These are phyloP conservation scores for Arctium minus DNA, from an alignment of 129 eudicot genomes.

Conservation along the genomic window DNA sequence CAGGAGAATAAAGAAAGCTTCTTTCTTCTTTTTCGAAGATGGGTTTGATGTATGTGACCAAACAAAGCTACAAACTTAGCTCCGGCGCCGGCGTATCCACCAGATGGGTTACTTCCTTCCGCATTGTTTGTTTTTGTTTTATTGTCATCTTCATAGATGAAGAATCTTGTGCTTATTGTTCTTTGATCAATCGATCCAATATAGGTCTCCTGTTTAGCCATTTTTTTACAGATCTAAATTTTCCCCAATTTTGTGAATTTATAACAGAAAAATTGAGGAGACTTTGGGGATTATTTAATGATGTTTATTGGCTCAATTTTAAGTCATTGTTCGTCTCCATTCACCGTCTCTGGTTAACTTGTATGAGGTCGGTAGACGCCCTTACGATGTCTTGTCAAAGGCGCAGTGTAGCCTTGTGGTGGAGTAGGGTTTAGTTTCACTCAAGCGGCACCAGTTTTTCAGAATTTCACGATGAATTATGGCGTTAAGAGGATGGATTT, in stretches of 20 bases:
- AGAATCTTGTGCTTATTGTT: too few relatives aligned
- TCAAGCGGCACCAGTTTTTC: conserved; percentile 25
- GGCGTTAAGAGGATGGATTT: conserved; percentile 36
- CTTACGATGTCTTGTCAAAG: conserved; percentile 67
- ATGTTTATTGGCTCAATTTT: conserved; percentile 34
- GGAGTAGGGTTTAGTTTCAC: conserved; percentile 81
- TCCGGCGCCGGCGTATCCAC: conserved; percentile 45
- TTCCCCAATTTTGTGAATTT: too few relatives aligned
- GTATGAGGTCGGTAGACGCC: conserved; percentile 75
- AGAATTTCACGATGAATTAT: too few relatives aligned
- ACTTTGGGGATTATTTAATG: too few relatives aligned
- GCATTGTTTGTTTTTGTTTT: conserved; percentile 66
- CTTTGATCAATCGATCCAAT: too few relatives aligned
- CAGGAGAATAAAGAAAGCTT: neutral
- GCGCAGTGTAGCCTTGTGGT: conserved; percentile 84
- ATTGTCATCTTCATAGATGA: conserved; percentile 46
- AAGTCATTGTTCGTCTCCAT: conserved; percentile 48
- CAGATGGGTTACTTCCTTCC: conserved; percentile 54
- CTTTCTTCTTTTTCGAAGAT: conserved; percentile 13
- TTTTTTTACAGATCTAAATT: too few relatives aligned
- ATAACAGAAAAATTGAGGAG: too few relatives aligned
- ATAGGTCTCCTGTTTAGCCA: too few relatives aligned
- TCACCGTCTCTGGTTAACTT: conserved; percentile 68
- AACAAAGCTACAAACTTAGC: conserved; percentile 38
- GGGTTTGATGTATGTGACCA: conserved; percentile 41